Evolutionary conservation across 345 rosid species (phyloP).

Genomic region (Cochlearia excelsa): DNA sequence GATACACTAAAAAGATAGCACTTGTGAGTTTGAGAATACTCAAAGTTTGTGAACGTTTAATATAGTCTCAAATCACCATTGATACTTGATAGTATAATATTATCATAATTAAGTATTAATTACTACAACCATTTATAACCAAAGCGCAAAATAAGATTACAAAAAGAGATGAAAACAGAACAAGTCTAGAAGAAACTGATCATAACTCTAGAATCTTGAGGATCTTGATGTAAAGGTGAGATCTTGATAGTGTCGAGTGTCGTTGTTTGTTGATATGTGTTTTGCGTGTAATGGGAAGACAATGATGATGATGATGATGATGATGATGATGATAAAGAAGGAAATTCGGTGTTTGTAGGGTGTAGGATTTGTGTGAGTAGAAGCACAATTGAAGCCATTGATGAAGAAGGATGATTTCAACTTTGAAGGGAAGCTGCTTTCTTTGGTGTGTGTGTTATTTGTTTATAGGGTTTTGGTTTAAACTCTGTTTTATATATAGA

Average conservation of each 20-base stretch:
- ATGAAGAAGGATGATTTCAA: background rate
- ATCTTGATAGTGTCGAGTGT: conserved; percentile 25
- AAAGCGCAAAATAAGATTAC: background rate
- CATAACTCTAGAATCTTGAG: conserved; percentile 38
- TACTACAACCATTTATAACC: conserved; percentile 9
- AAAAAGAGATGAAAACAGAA: background rate
- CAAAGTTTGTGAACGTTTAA: no score
- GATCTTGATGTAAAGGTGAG: conserved; percentile 31
- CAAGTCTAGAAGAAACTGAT: conserved; percentile 21
- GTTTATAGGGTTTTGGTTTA: background rate
- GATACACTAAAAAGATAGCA: no score
- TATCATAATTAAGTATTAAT: no score
- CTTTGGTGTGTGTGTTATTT: conserved; percentile 9
- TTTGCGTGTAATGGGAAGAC: conserved; percentile 17
- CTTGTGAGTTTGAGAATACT: no score
- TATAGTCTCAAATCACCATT: no score
- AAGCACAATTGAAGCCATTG: conserved; percentile 40
- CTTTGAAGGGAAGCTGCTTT: background rate
- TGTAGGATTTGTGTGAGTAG: conserved; percentile 35
- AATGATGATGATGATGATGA: background rate
- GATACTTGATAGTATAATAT: no score
- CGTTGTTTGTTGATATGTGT: conserved; percentile 11
- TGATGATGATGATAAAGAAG: conserved; percentile 18
- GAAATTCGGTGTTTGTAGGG: conserved; percentile 25
- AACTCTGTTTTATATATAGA: no score